Percentiles rank a stretch among this genome's conserved stretches.
phyloP scores from a whole-genome alignment of 2,329 filamentous ascomycete species.

The Aspergillus glaucus region DNA sequence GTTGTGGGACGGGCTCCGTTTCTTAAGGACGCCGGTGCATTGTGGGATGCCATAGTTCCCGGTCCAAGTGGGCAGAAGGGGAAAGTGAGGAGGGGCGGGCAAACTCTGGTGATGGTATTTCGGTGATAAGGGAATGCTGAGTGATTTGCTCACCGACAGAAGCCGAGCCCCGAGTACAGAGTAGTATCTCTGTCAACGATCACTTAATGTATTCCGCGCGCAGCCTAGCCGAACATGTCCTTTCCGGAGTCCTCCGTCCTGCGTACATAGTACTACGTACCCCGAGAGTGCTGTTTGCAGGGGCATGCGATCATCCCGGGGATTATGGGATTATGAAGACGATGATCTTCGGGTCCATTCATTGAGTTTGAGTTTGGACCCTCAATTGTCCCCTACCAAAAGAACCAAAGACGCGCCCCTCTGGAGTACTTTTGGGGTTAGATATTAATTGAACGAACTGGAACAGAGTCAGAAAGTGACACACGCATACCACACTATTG shows the following conservation, averaged over 20 bases:
- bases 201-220: no score
- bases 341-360: background rate
- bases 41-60: conserved; percentile 6
- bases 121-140: no score
- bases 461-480: background rate
- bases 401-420: background rate
- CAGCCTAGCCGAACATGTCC: no score
- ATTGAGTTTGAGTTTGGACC: background rate
- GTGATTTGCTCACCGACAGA: no score
- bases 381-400: background rate
- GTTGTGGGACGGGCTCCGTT: conserved; percentile 19
- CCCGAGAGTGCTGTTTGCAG: background rate
- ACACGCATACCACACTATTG: background rate
- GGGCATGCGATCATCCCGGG: background rate
- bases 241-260: background rate
- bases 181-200: no score
- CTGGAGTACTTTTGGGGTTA: background rate
- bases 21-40: conserved; percentile 13
- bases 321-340: background rate
- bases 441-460: background rate
- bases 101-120: background rate
- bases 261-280: background rate
- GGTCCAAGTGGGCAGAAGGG: conserved; percentile 8
- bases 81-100: background rate
- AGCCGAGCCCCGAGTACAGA: no score